Evolutionary conservation across 1,284 basidiomycete species (phyloP).

Genomic region (Boletus subluridellus): DNA sequence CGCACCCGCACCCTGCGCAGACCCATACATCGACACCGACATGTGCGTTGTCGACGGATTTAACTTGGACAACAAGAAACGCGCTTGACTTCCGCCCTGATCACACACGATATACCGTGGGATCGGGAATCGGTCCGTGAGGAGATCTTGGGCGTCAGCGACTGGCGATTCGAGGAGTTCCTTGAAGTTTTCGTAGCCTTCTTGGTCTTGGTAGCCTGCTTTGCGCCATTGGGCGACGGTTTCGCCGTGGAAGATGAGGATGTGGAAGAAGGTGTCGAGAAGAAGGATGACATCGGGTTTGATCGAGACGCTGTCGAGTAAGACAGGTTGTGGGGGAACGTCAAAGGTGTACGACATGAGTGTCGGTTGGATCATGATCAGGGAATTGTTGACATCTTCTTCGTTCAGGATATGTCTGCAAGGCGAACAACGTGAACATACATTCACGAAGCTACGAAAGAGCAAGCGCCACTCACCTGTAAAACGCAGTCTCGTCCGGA

Average conservation of each 20-base stretch:
- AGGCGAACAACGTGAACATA: conserved; percentile 5
- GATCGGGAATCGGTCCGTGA: conserved; percentile 94
- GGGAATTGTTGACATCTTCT: conserved; percentile 98
- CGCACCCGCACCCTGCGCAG: conserved; percentile 54
- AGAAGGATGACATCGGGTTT: conserved; percentile 95
- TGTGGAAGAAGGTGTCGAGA: conserved; percentile 99
- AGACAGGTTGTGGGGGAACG: conserved; percentile 83
- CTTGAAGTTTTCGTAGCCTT: conserved; percentile 98
- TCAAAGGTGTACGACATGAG: conserved; percentile 99
- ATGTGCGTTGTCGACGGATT: conserved; percentile 99
- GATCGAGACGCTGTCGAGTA: conserved; percentile 97
- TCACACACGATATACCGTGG: conserved; percentile 98
- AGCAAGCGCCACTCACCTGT: conserved; percentile 55
- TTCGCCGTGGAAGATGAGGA: conserved; percentile 99
- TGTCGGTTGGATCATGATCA: conserved; percentile 99
- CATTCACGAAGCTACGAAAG: not conserved
- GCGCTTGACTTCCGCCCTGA: conserved; percentile 95
- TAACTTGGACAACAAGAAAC: conserved; percentile 94
- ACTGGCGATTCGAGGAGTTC: conserved; percentile 87
- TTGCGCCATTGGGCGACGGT: conserved; percentile 98
- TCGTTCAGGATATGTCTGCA: conserved; percentile 90
- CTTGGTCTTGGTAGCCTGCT: conserved; percentile 99
- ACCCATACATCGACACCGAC: conserved; percentile 84
- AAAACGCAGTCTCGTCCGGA: conserved; percentile 94
- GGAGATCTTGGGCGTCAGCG: conserved; percentile 84